Evolutionary conservation across 2,329 filamentous ascomycete genomes (phyloP).

Genomic region (Claviceps cyperi): DNA sequence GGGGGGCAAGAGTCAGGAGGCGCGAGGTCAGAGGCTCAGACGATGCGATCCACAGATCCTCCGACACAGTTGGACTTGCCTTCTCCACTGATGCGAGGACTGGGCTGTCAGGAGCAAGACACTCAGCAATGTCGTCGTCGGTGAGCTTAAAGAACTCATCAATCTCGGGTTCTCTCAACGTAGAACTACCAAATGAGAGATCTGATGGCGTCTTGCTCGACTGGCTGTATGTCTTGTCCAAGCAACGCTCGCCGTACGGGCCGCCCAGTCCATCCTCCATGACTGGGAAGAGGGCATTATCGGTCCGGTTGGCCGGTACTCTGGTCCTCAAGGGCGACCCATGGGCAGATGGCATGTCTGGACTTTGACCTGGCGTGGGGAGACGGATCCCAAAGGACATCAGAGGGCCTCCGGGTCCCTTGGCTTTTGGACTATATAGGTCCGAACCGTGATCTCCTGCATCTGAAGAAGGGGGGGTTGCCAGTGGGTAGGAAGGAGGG

Average conservation of each 20-base stretch:
- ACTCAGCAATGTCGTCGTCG: slow-evolving; percentile 45
- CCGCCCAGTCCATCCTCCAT: slow-evolving; percentile 15
- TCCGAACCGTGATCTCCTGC: slow-evolving; percentile 11
- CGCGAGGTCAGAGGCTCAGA: slow-evolving; percentile 15
- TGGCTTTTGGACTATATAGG: slow-evolving; percentile 4
- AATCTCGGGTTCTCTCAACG: slow-evolving; percentile 36
- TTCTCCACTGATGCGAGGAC: slow-evolving; percentile 4
- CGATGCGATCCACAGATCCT: slow-evolving; percentile 11
- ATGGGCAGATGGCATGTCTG: slow-evolving; percentile 14
- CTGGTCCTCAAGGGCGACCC: slow-evolving; percentile 13
- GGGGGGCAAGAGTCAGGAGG: slow-evolving; percentile 30
- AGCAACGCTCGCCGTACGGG: slow-evolving; percentile 11
- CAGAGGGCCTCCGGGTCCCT: slow-evolving; percentile 5
- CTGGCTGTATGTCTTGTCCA: slow-evolving; percentile 16
- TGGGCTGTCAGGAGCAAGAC: slow-evolving; percentile 10
- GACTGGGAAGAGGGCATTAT: slow-evolving; percentile 13
- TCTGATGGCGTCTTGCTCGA: slow-evolving; percentile 17
- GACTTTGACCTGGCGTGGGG: slow-evolving; percentile 20
- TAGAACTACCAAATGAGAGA: slow-evolving; percentile 17
- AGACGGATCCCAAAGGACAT: slow-evolving; percentile 8
- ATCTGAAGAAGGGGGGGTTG: slow-evolving; percentile 20
- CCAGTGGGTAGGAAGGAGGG: slow-evolving; percentile 10
- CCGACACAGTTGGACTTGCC: slow-evolving; percentile 7
- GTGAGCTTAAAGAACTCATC: slow-evolving; percentile 39
- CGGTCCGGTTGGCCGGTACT: slow-evolving; percentile 14